phyloP scores from a whole-genome alignment of 2,329 filamentous ascomycete species.

The Metarhizium humberi region DNA sequence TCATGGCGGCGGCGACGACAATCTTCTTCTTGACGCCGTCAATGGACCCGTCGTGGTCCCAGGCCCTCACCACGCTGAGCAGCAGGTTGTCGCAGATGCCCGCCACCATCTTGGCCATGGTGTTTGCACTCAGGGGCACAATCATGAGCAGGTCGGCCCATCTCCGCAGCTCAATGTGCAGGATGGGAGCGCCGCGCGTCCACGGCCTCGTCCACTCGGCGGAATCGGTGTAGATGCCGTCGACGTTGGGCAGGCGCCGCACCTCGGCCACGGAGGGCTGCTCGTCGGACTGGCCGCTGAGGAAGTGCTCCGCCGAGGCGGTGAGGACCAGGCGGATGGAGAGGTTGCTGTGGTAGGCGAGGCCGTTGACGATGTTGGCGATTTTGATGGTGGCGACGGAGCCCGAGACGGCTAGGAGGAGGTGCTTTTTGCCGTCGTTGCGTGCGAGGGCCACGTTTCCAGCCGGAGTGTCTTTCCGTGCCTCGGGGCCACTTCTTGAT shows the following conservation, averaged over 20 bases:
- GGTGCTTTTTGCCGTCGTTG: conserved; percentile 30
- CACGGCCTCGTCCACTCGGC: conserved; percentile 78
- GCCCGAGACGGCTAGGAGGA: conserved; percentile 32
- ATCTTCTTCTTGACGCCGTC: conserved; percentile 52
- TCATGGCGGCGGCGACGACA: conserved; percentile 75
- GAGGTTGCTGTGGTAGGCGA: conserved; percentile 44
- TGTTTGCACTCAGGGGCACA: conserved; percentile 75
- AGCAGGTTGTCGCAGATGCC: conserved; percentile 74
- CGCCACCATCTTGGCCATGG: conserved; percentile 70
- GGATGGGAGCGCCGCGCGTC: conserved; percentile 66
- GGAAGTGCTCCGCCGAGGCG: conserved; percentile 61
- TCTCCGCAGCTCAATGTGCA: conserved; percentile 82
- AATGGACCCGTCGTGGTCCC: conserved; percentile 65
- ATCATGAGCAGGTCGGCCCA: conserved; percentile 73
- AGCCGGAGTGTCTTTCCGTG: conserved; percentile 12
- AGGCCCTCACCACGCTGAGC: conserved; percentile 67
- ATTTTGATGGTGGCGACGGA: conserved; percentile 86
- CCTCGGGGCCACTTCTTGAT: conserved; percentile 1
- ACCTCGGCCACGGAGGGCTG: conserved; percentile 61
- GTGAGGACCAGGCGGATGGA: conserved; percentile 85
- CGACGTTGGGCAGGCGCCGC: conserved; percentile 56
- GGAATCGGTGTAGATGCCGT: conserved; percentile 72
- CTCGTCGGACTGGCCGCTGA: conserved; percentile 65
- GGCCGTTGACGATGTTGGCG: conserved; percentile 52
- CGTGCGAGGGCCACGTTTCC: conserved; percentile 22